These are phyloP conservation scores for Diaporthe vaccinii DNA, from an alignment of 2,329 filamentous ascomycete genomes.

Conservation along the genomic window DNA sequence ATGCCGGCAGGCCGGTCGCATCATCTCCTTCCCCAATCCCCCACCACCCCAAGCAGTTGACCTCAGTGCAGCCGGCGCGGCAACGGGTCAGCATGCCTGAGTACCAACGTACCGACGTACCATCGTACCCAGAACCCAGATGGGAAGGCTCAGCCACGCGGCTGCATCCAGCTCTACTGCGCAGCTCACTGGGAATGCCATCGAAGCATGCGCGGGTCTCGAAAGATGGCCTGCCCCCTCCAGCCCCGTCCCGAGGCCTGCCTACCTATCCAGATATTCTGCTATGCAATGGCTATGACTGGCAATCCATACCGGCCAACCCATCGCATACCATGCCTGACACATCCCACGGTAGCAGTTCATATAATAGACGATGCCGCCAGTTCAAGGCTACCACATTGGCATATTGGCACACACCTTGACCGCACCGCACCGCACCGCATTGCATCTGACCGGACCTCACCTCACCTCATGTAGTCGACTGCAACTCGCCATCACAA, in stretches of 20 bases:
- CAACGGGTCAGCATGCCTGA: neutral
- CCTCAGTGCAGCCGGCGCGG: neutral
- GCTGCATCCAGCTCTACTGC: slow-evolving; percentile 26
- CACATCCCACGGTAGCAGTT: slow-evolving; percentile 27
- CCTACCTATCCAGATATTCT: slow-evolving; percentile 2
- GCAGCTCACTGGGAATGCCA: slow-evolving; percentile 14
- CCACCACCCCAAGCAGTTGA: neutral
- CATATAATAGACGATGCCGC: slow-evolving; percentile 41
- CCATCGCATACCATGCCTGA: neutral
- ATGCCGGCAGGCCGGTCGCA: neutral
- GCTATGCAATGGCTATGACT: slow-evolving; percentile 14
- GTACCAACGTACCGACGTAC: slow-evolving; percentile 15
- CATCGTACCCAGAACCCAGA: slow-evolving; percentile 11
- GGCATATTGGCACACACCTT: slow-evolving; percentile 7
- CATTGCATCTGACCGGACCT: neutral
- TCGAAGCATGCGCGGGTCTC: slow-evolving; percentile 31
- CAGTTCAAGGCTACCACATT: slow-evolving; percentile 38
- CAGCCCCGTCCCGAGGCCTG: slow-evolving; percentile 31
- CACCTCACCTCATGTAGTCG: slow-evolving; percentile 16
- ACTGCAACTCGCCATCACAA: slow-evolving; percentile 5
- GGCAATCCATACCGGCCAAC: slow-evolving; percentile 1
- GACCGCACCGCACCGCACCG: neutral
- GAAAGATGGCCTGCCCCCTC: slow-evolving; percentile 35
- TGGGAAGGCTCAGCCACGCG: slow-evolving; percentile 15
- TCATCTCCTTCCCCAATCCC: neutral